phyloP scores from a whole-genome alignment of 805 yeast genomes.

The Zygoascus biomembranicola region DNA sequence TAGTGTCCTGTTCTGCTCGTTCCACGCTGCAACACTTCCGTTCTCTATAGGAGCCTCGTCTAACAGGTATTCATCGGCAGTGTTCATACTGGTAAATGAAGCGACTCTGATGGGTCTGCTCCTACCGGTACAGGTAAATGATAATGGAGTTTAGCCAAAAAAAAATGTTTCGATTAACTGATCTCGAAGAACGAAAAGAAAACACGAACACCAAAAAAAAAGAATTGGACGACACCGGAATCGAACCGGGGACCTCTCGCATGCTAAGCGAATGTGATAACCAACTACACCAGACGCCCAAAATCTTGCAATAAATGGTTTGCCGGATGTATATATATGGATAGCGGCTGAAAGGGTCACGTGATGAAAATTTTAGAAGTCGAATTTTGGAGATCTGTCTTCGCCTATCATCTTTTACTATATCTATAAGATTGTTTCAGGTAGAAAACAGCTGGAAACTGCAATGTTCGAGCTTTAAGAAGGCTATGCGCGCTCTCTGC shows the following conservation, averaged over 20 bases:
- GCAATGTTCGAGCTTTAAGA: too few relatives aligned
- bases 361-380: neutral
- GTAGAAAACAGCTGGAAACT: too few relatives aligned
- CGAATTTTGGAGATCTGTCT: too few relatives aligned
- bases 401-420: too few relatives aligned
- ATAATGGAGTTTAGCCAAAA: neutral
- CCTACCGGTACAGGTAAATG: neutral
- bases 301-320: neutral
- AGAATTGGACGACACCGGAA: conserved; percentile 21
- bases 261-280: conserved; percentile 21
- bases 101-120: neutral
- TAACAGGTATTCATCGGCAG: conserved; percentile 1
- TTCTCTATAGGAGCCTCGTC: conserved; percentile 22
- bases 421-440: too few relatives aligned
- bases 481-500: too few relatives aligned
- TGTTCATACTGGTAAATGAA: neutral
- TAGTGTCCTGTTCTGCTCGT: conserved; percentile 19
- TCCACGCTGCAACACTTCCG: conserved; percentile 19
- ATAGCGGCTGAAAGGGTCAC: neutral
- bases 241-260: conserved; percentile 22
- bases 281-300: conserved; percentile 23
- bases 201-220: conserved; percentile 8
- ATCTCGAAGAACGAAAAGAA: neutral
- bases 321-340: neutral
- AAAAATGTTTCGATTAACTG: neutral